These are phyloP conservation scores for Ascosphaera aggregata DNA, from an alignment of 2,329 filamentous ascomycete species.

Conservation along the genomic window DNA sequence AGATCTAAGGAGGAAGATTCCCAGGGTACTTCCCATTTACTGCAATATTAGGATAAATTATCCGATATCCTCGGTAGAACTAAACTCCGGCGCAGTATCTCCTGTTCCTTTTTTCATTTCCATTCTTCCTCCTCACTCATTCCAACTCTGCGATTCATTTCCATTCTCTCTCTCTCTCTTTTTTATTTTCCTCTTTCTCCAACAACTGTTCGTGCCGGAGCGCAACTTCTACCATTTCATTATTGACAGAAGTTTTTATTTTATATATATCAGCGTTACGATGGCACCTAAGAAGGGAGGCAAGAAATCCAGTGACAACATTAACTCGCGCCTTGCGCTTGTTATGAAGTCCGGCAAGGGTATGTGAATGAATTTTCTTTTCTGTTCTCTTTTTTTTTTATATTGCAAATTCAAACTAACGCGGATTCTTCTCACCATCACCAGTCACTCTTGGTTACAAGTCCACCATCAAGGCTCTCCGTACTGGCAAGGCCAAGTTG, in stretches of 20 bases:
- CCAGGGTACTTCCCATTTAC: too few relatives aligned
- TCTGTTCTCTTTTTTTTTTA: too few relatives aligned
- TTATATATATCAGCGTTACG: slow-evolving; percentile 21
- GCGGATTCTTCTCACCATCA: not conserved
- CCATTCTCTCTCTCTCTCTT: not conserved
- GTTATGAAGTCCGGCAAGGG: slow-evolving; percentile 44
- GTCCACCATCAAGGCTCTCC: slow-evolving; percentile 71
- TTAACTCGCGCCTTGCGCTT: slow-evolving; percentile 46
- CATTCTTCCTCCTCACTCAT: not conserved
- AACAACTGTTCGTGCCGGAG: slow-evolving; percentile 12
- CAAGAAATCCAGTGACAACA: slow-evolving; percentile 61
- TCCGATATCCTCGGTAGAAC: too few relatives aligned
- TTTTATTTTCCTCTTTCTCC: not conserved
- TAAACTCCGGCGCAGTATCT: too few relatives aligned
- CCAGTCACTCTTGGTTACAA: slow-evolving; percentile 76
- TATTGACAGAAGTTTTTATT: slow-evolving; percentile 5
- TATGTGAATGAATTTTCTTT: slow-evolving; percentile 7
- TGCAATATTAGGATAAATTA: too few relatives aligned
- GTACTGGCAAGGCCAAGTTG: slow-evolving; percentile 94
- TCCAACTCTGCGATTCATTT: not conserved
- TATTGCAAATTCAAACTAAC: too few relatives aligned
- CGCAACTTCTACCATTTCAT: slow-evolving; percentile 10
- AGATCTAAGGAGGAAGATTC: too few relatives aligned
- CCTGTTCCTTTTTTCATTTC: too few relatives aligned
- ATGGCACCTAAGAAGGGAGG: slow-evolving; percentile 42